Evolutionary conservation across 805 yeast species (phyloP).

Genomic region (Isabelozyma heimii): DNA sequence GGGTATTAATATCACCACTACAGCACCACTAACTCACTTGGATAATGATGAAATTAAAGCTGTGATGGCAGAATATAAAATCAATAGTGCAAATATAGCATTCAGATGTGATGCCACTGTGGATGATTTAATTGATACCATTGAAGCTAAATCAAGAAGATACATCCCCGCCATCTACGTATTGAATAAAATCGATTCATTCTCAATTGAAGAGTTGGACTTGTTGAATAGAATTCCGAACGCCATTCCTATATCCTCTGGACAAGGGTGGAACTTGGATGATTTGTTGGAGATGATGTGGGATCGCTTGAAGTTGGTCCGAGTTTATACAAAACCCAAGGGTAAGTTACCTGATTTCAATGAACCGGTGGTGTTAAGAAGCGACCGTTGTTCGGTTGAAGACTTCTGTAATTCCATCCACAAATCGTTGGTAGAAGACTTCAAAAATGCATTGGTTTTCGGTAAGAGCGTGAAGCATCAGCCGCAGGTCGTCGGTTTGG

Average conservation of each 20-base stretch:
- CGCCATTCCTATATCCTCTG: slow-evolving; percentile 96
- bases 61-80: slow-evolving; percentile 92
- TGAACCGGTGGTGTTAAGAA: slow-evolving; percentile 91
- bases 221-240: slow-evolving; percentile 88
- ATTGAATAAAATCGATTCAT: slow-evolving; percentile 91
- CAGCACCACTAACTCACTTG: slow-evolving; percentile 87
- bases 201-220: slow-evolving; percentile 90
- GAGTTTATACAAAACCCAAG: slow-evolving; percentile 97
- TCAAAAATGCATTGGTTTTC: slow-evolving; percentile 87
- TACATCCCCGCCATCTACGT: slow-evolving; percentile 96
- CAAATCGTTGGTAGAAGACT: slow-evolving; percentile 89
- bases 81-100: slow-evolving; percentile 94
- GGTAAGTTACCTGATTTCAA: slow-evolving; percentile 90
- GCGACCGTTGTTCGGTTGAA: slow-evolving; percentile 79
- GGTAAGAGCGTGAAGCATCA: slow-evolving; percentile 97
- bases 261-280: slow-evolving; percentile 95
- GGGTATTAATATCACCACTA: slow-evolving; percentile 89
- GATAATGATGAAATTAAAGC: slow-evolving; percentile 94
- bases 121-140: slow-evolving; percentile 91
- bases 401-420: slow-evolving; percentile 97
- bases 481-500: slow-evolving; percentile 91
- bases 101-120: slow-evolving; percentile 97
- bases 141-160: slow-evolving; percentile 86
- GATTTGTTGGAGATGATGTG: slow-evolving; percentile 94
- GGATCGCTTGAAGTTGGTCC: slow-evolving; percentile 84